Base-by-base conservation (phyloP, 192 early-diverging fungal species). In the Backusella macrospora region DNA sequence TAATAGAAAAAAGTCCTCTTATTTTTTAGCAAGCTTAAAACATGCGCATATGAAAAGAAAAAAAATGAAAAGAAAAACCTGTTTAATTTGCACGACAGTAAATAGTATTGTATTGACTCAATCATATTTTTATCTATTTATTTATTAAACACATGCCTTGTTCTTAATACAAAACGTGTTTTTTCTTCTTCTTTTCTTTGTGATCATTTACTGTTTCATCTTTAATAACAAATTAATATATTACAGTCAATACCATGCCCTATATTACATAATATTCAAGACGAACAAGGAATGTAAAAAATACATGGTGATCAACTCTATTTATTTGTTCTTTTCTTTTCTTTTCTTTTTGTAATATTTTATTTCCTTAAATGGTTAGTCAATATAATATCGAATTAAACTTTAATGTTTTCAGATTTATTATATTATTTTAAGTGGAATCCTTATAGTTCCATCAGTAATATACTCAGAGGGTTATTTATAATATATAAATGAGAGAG, bases 1-100 rank as follows among this genome's bases (percentile, higher is more conserved):
- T 34, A 34, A 34, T 1, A 10, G n/a, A 9, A 52, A 52, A 18
- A 18, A 18, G 6, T 8, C n/a, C 8, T 9, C n/a, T 52, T 9
- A 52, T 49, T 49, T 49, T 18, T 49, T 48, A 48, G 15, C n/a
- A 15, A n/a, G n/a, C 47, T n/a, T 49, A 49, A 6, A 52, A 52
- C 18, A 52, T 18, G 9, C 7, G 1, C 4, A 21, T 52, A 52
- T 18, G 49, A 18, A 18, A 10, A n/a, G 5, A n/a, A 4, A 52
- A 18, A 52, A 18, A 6, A 42, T 6, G 7, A 49, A 21, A 21
- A 49, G 18, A 49, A 18, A 49, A n/a, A 49, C 48, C 18, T 49
- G 48, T 49, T 49, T 49, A 49, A 49, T 49, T 49, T 49, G 48
- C 48, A 49, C 48, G 8, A 49, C 48, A 7, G 15, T 49, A 49